phyloP scores from a whole-genome alignment of 257 asterid species.

The Linaria vulgaris region DNA sequence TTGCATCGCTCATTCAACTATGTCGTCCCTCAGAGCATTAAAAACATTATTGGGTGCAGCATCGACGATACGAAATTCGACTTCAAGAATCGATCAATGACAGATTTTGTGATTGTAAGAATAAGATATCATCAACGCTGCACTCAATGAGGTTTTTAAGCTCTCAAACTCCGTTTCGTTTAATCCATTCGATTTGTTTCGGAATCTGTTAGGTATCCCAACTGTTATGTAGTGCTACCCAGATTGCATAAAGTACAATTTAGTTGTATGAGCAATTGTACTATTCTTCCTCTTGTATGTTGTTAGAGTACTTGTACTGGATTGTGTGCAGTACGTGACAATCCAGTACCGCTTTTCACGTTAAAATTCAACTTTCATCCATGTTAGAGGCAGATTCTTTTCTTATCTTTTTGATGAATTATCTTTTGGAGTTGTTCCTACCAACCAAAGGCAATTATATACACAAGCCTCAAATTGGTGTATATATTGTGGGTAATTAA shows the following conservation, averaged over 20 bases:
- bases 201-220: background rate
- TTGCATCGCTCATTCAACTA: slow-evolving; percentile 1
- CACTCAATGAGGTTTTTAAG: slow-evolving; percentile 75
- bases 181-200: background rate
- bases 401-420: no score
- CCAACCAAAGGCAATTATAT: no score
- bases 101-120: no score
- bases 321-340: slow-evolving; percentile 31
- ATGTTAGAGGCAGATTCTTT: no score
- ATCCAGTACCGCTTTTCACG: slow-evolving; percentile 18
- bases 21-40: slow-evolving; percentile 22
- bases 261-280: slow-evolving; percentile 27
- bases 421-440: no score
- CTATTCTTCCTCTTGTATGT: slow-evolving; percentile 14
- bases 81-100: no score
- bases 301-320: slow-evolving; percentile 23
- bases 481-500: no score
- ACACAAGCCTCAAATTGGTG: no score
- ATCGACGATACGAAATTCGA: slow-evolving; percentile 29
- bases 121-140: slow-evolving; percentile 66
- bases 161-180: slow-evolving; percentile 14
- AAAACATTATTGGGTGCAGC: slow-evolving; percentile 60
- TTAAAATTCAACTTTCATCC: no score
- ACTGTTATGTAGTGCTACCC: slow-evolving; percentile 19
- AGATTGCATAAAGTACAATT: slow-evolving; percentile 30